phyloP scores from a whole-genome alignment of 495 filamentous ascomycete genomes.

The Lindgomyces ingoldianus region DNA sequence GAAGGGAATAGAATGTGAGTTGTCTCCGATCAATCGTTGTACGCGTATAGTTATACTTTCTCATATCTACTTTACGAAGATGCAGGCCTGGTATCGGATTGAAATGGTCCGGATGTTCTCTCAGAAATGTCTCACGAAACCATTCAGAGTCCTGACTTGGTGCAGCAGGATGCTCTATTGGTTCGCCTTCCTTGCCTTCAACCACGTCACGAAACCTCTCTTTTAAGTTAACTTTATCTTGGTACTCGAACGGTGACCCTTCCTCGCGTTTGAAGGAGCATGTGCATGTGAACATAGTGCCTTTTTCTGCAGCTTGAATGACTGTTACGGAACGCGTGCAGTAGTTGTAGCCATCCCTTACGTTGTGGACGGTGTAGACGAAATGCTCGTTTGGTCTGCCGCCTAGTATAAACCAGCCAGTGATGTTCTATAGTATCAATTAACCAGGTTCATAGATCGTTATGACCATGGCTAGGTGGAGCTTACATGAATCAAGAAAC shows the following conservation, averaged over 20 bases:
- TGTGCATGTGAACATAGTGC: conserved; percentile 61
- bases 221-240: conserved; percentile 44
- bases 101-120: conserved; percentile 34
- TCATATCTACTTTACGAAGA: conserved; percentile 66
- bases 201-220: conserved; percentile 48
- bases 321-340: conserved; percentile 62
- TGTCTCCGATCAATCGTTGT: conserved; percentile 59
- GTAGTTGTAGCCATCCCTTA: conserved; percentile 60
- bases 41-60: conserved; percentile 53
- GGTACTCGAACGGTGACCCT: conserved; percentile 45
- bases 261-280: conserved; percentile 64
- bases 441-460: neutral
- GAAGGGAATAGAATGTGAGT: conserved; percentile 60
- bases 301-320: conserved; percentile 51
- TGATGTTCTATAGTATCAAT: conserved; percentile 55
- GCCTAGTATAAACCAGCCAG: conserved; percentile 65
- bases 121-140: conserved; percentile 33
- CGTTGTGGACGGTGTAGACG: conserved; percentile 57
- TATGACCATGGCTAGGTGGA: neutral
- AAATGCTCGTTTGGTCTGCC: conserved; percentile 59
- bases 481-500: conserved; percentile 64
- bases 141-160: conserved; percentile 16
- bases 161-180: conserved; percentile 12
- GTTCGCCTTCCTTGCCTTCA: conserved; percentile 45
- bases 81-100: conserved; percentile 47